These are phyloP conservation scores for Chytriomyces hyalinus DNA, from an alignment of 192 early-diverging fungal species.

Conservation along the genomic window DNA sequence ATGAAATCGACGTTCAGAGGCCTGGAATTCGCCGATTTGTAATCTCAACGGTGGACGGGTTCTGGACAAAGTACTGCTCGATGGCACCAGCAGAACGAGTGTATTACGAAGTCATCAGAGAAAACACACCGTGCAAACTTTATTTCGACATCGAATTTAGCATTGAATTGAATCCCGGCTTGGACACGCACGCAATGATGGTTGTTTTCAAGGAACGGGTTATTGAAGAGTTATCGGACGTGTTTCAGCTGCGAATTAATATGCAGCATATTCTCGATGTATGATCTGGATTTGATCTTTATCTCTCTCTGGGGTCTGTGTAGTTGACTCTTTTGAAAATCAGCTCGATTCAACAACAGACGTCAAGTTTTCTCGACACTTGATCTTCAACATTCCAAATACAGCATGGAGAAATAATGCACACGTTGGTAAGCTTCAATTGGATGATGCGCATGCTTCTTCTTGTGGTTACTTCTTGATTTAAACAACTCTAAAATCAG, in stretches of 20 bases:
- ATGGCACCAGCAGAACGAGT: constrained; percentile 3
- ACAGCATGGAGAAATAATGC: constrained; percentile 27
- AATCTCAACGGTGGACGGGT: constrained; percentile 24
- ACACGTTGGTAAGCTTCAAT: constrained; percentile 26
- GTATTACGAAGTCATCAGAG: constrained; percentile 39
- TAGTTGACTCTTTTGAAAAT: not conserved
- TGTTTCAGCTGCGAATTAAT: not conserved
- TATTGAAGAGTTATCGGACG: not conserved
- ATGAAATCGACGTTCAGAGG: constrained; percentile 12
- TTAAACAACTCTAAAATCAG: not conserved
- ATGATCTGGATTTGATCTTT: too few species aligned
- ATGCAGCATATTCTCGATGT: constrained; percentile 6
- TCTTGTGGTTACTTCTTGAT: too few species aligned
- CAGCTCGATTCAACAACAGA: constrained; percentile 30
- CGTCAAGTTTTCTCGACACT: constrained; percentile 41
- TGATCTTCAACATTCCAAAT: constrained; percentile 34
- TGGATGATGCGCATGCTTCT: too few species aligned
- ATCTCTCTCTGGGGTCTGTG: too few species aligned
- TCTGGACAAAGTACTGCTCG: constrained; percentile 35
- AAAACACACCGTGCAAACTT: constrained; percentile 37
- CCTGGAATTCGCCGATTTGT: constrained; percentile 42
- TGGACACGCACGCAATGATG: constrained; percentile 31
- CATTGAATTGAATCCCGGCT: constrained; percentile 22
- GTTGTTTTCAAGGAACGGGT: constrained; percentile 12
- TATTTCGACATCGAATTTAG: constrained; percentile 47